Evolutionary conservation across 2,329 filamentous ascomycete genomes (phyloP).

Genomic region (Talaromyces verruculosus): DNA sequence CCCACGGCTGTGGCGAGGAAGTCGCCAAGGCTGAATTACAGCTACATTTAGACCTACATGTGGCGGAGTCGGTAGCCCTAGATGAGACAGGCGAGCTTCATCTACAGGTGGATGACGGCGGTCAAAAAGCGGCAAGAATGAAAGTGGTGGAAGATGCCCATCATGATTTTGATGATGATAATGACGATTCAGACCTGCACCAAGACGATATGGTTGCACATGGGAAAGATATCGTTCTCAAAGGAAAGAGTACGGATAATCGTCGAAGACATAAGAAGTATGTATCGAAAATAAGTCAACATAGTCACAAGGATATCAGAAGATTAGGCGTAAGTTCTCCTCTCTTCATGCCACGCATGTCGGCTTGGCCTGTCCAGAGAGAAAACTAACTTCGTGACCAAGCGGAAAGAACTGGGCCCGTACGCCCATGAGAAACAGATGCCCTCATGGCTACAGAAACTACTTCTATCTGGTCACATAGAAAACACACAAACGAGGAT

Average conservation of each 20-base stretch:
- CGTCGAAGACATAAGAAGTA: conserved; percentile 11
- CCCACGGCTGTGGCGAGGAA: conserved; percentile 61
- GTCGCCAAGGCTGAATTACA: conserved; percentile 55
- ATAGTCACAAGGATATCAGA: conserved; percentile 26
- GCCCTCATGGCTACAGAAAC: conserved; percentile 65
- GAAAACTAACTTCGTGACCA: conserved; percentile 19
- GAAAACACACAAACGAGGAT: conserved; percentile 56
- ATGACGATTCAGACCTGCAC: not conserved
- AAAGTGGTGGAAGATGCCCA: not conserved
- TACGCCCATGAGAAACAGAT: conserved; percentile 73
- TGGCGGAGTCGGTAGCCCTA: conserved; percentile 49
- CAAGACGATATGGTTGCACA: conserved; percentile 1
- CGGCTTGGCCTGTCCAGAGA: not conserved
- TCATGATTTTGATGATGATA: not conserved
- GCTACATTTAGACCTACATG: conserved; percentile 61
- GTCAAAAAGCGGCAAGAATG: not conserved
- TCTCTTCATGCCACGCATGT: not conserved
- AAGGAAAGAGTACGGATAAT: conserved; percentile 7
- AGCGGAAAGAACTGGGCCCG: conserved; percentile 65
- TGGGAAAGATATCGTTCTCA: conserved; percentile 10
- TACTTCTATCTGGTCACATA: conserved; percentile 62
- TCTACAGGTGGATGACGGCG: not conserved
- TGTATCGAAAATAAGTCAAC: conserved; percentile 1
- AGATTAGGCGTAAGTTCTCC: conserved; percentile 32
- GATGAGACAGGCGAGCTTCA: conserved; percentile 35